Evolutionary conservation across 2,329 filamentous ascomycete species (phyloP), one percentile per base, ranked within the genome.

Genomic region (Ascochyta viciae-villosae): DNA sequence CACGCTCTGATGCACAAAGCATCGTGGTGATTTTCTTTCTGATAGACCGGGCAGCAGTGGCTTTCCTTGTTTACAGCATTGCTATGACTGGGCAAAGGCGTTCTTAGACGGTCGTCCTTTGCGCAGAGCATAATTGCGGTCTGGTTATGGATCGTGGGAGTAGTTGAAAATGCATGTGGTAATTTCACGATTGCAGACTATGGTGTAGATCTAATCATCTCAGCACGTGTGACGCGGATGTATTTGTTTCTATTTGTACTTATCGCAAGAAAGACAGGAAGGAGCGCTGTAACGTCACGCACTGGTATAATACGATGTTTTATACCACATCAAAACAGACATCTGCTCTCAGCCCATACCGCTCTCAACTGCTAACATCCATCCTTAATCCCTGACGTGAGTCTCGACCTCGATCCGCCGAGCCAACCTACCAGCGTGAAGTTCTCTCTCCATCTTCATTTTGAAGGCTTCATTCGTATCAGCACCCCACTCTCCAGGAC

Each of bases 71-170:
- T 57, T 53, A 46, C 54, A 51, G 45, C 54, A 57, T 57, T 46
- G 44, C 45, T 57, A 53, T 53, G 50, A 37, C 54, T 57, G 54
- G 40, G 49, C 54, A 57, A 42, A 51, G 54, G 48, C 43, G 48
- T 52, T 48, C 48, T 48, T 51, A 56, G 54, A 57, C 35, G 54
- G 54, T 40, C 41, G 50, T 57, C 50, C 54, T 57, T 49, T 50
- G 49, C 29, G 45, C 49, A 57, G 49, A 41, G 35, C 35, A 46
- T 53, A 39, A 46, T 40, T 41, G 34, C 49, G 49, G 35, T 50
- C 41, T 49, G 23, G 23, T 29, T 46, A 27, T 41, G 35, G 54
- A 51, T 48, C 34, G 39, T 33, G 45, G 34, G 23, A 26, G 49
- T 53, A 42, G 35, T 46, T 39, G 50, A 57, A 53, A 57, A 53